These are phyloP conservation scores for Paramecium primaurelia DNA, from an alignment of 73 alveolate genomes.

Conservation along the genomic window DNA sequence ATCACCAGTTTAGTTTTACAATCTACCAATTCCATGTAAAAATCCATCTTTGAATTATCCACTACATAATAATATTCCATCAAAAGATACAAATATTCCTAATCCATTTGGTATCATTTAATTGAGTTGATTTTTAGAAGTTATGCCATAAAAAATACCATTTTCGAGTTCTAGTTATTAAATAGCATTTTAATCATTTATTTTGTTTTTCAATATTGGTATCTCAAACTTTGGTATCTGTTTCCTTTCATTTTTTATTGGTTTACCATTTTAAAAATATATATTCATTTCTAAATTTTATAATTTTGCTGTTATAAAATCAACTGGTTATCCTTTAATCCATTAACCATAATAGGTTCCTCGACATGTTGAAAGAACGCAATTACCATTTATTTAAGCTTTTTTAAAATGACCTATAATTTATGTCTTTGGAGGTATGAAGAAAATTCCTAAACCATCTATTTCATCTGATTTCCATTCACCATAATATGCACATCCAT, in stretches of 20 bases:
- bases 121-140: background rate
- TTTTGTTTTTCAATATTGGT: background rate
- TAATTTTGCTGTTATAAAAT: background rate
- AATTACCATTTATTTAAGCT: background rate
- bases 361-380: background rate
- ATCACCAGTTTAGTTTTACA: background rate
- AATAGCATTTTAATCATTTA: background rate
- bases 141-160: background rate
- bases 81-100: background rate
- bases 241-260: background rate
- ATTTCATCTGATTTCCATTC: conserved; percentile 23
- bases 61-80: background rate
- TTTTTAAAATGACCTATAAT: background rate
- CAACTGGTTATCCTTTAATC: conserved; percentile 18
- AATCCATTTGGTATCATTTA: background rate
- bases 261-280: background rate
- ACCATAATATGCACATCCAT: conserved; percentile 29
- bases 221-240: background rate
- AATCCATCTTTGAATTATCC: background rate
- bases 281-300: background rate
- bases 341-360: background rate
- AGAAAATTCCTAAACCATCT: conserved; percentile 21
- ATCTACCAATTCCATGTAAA: background rate
- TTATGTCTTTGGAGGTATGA: background rate
- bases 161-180: background rate